phyloP scores from a whole-genome alignment of 768 basidiomycete genomes.

The Boletus fagicola region DNA sequence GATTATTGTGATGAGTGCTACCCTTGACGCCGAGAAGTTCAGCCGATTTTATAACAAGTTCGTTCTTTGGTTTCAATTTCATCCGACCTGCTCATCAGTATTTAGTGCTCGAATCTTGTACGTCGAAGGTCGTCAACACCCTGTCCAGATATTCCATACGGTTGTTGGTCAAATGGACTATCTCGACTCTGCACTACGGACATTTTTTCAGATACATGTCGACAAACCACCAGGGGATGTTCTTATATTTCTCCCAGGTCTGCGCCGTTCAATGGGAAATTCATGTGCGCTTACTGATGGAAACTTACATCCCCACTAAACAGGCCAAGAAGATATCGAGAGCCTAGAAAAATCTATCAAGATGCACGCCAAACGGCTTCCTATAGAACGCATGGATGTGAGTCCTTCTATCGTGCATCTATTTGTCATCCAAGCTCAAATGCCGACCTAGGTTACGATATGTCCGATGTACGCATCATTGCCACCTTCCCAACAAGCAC shows the following conservation, averaged over 20 bases:
- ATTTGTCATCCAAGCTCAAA: background rate
- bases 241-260: slow-evolving; percentile 89
- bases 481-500: slow-evolving; percentile 70
- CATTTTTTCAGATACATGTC: slow-evolving; percentile 91
- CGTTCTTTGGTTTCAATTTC: slow-evolving; percentile 26
- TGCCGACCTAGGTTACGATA: slow-evolving; percentile 54
- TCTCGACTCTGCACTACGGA: slow-evolving; percentile 83
- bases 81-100: slow-evolving; percentile 5
- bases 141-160: slow-evolving; percentile 83
- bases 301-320: background rate
- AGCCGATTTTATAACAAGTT: slow-evolving; percentile 83
- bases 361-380: slow-evolving; percentile 66
- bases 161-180: slow-evolving; percentile 77
- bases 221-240: slow-evolving; percentile 82
- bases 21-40: slow-evolving; percentile 94
- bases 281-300: background rate
- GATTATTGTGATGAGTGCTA: slow-evolving; percentile 96
- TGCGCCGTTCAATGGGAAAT: background rate
- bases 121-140: slow-evolving; percentile 90
- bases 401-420: slow-evolving; percentile 8
- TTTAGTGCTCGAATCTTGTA: slow-evolving; percentile 83
- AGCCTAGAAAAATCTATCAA: slow-evolving; percentile 73
- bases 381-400: slow-evolving; percentile 53
- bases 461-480: slow-evolving; percentile 88
- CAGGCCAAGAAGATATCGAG: slow-evolving; percentile 97